Evolutionary conservation across 192 early-diverging fungal species (phyloP), one percentile per base, ranked within the genome.

Genomic region (Podochytrium sp.): DNA sequence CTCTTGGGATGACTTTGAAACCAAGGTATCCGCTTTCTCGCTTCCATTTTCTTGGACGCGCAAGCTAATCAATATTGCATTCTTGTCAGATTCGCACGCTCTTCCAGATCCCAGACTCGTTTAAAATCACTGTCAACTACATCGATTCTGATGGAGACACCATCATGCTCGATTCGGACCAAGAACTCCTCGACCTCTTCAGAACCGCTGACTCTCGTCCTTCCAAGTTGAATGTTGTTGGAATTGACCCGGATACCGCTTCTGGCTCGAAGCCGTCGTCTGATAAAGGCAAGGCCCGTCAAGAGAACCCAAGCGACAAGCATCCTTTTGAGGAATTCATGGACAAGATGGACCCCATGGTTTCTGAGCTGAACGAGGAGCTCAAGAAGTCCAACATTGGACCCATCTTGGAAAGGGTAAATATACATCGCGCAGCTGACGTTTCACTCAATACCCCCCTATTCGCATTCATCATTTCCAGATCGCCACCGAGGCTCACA

Each of bases 121-220:
- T 30, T 3, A 20, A n/a, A 7, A 27, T 79, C 70, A 23, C 43
- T 33, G 78, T 77, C 66, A 79, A 27, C 50, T 79, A 79, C 53
- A 30, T 35, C 33, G 78, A 79, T 39, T 29, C 23, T 30, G 78
- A 79, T 49, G 57, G 56, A 7, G 78, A 79, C 75, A 43, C 16
- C 32, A 79, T 79, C 50, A 35, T 60, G 18, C 34, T 79, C 32
- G 75, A 79, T 62, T 75, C 78, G 4, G 78, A 79, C 57, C 50
- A 50, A 41, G 78, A 79, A 57, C 55, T 79, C 12, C n/a, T 14
- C 14, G 71, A 65, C 5, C 43, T 74, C 2, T 38, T 71, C 33
- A n/a, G n/a, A n/a, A 30, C 14, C 43, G 23, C 34, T 16, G 52
- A 42, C 23, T 7, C 16, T 25, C 49, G 35, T 30, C 50, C 66